Conservation (phyloP, 2,329 filamentous ascomycete species). For the Botryotinia globosa region DNA sequence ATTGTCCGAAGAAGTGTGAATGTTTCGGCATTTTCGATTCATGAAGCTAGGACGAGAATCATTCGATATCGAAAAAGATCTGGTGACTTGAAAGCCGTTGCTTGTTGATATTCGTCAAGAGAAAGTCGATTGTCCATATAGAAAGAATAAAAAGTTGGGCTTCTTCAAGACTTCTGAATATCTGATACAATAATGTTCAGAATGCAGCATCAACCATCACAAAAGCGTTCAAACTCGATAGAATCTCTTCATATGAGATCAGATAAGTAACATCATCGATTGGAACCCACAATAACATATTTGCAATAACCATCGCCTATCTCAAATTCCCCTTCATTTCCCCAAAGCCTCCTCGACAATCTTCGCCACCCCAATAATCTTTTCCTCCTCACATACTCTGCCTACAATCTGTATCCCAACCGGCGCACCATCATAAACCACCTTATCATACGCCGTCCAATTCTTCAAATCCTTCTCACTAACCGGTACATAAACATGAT, state of each 20-base stretch:
- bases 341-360: constrained; percentile 30
- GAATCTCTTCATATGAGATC: too few species aligned
- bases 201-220: background rate
- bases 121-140: background rate
- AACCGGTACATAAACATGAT: constrained; percentile 41
- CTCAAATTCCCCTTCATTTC: too few species aligned
- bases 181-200: background rate
- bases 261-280: background rate
- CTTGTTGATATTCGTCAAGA: background rate
- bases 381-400: constrained; percentile 53
- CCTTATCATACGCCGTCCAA: constrained; percentile 47
- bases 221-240: background rate
- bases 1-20: background rate
- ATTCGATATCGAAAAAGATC: background rate
- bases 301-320: too few species aligned
- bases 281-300: too few species aligned
- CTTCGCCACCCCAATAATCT: constrained; percentile 44
- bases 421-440: constrained; percentile 45
- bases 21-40: background rate
- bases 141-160: background rate
- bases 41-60: background rate
- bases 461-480: constrained; percentile 44
- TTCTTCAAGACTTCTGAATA: background rate
- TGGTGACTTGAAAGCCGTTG: background rate
- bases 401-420: constrained; percentile 54